These are phyloP conservation scores for Clonostachys rosea DNA, from an alignment of 2,329 filamentous ascomycete species.

Conservation along the genomic window DNA sequence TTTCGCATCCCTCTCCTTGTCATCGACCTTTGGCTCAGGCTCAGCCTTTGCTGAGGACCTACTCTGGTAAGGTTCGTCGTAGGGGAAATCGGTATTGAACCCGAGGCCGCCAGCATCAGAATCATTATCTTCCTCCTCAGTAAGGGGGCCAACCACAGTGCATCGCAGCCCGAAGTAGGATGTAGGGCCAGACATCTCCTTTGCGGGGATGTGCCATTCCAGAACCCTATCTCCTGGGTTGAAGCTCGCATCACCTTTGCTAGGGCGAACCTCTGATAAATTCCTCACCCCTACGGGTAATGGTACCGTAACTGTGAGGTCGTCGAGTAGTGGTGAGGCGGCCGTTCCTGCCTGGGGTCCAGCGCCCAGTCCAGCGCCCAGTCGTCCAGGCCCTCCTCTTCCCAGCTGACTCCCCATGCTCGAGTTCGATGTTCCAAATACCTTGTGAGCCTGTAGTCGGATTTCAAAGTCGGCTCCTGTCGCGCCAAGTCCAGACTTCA, in stretches of 20 bases:
- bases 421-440: slow-evolving; percentile 38
- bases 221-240: slow-evolving; percentile 66
- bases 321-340: slow-evolving; percentile 63
- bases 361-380: slow-evolving; percentile 4
- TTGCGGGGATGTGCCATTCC: slow-evolving; percentile 79
- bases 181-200: slow-evolving; percentile 65
- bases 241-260: slow-evolving; percentile 79
- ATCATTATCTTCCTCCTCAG: slow-evolving; percentile 39
- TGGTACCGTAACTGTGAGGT: slow-evolving; percentile 73
- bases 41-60: slow-evolving; percentile 24
- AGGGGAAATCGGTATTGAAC: slow-evolving; percentile 44
- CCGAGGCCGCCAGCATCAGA: slow-evolving; percentile 47
- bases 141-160: slow-evolving; percentile 66
- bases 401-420: slow-evolving; percentile 29
- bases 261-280: slow-evolving; percentile 75
- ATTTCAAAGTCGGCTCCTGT: slow-evolving; percentile 86
- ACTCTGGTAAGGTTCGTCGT: slow-evolving; percentile 53
- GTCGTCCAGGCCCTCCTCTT: slow-evolving; percentile 27
- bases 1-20: slow-evolving; percentile 45
- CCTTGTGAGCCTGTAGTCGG: slow-evolving; percentile 64
- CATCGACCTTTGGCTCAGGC: slow-evolving; percentile 19
- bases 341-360: slow-evolving; percentile 46
- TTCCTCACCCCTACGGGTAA: slow-evolving; percentile 77
- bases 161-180: slow-evolving; percentile 73
- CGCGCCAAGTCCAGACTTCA: slow-evolving; percentile 74